Evolutionary conservation across 257 asterid species (phyloP).

Genomic region (Pogostemon cablin): DNA sequence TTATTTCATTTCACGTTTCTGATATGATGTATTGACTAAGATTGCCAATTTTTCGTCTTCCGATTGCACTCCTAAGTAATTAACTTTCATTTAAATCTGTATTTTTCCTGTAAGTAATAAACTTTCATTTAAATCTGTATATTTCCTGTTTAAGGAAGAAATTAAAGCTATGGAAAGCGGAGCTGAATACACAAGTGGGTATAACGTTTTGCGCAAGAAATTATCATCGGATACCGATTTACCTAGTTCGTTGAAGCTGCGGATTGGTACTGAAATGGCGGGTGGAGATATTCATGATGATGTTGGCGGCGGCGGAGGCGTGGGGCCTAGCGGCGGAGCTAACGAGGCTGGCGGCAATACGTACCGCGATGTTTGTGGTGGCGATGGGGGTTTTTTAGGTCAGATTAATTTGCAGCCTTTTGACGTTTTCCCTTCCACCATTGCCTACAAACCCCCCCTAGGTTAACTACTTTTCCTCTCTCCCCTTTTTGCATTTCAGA

Average conservation of each 20-base stretch:
- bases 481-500: not conserved
- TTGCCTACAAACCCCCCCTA: constrained; percentile 53
- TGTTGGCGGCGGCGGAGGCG: constrained; percentile 10
- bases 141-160: constrained; percentile 36
- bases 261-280: constrained; percentile 19
- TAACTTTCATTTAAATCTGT: too few species aligned
- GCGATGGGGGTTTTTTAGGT: not conserved
- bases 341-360: constrained; percentile 36
- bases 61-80: too few species aligned
- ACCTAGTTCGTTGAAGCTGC: constrained; percentile 17
- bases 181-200: constrained; percentile 23
- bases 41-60: too few species aligned
- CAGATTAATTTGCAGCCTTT: constrained; percentile 41
- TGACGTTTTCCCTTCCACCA: constrained; percentile 12
- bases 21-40: too few species aligned
- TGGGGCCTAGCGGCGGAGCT: constrained; percentile 48
- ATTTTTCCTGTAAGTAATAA: too few species aligned
- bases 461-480: constrained; percentile 36
- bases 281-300: not conserved
- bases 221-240: constrained; percentile 22
- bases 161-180: constrained; percentile 35
- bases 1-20: too few species aligned
- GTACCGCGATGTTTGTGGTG: constrained; percentile 18
- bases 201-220: constrained; percentile 36
- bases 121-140: not conserved